A percentile compares a stretch with the other conserved stretches of the same genome.
These are phyloP conservation scores for Dryas octopetala DNA, from an alignment of 306 rosid species.

Conservation along the genomic window DNA sequence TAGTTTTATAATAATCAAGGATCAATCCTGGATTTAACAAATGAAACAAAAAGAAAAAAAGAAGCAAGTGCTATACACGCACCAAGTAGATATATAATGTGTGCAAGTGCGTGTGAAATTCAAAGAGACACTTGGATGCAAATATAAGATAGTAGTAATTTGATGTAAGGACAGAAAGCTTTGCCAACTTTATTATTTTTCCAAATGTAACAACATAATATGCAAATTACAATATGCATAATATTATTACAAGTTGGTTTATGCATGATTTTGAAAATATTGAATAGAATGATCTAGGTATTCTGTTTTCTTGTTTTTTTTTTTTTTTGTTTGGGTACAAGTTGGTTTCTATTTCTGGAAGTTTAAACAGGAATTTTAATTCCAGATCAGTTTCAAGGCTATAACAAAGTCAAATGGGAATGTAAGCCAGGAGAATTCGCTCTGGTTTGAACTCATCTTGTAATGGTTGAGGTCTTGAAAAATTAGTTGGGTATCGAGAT, in stretches of 20 bases:
- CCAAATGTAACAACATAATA: neutral
- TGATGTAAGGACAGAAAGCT: neutral
- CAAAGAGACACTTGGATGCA: neutral
- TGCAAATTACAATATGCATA: no score
- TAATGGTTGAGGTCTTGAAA: neutral
- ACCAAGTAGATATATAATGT: neutral
- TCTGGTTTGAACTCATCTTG: neutral
- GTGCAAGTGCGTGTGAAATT: neutral
- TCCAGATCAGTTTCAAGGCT: neutral
- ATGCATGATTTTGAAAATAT: no score
- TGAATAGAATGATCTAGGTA: no score
- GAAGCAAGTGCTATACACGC: neutral
- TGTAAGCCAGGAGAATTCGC: neutral
- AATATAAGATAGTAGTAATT: neutral
- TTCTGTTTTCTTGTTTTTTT: no score
- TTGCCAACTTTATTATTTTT: neutral
- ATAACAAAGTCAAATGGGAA: neutral
- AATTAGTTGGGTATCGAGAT: neutral
- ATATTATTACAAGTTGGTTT: no score
- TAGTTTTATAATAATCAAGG: neutral
- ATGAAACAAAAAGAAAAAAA: neutral
- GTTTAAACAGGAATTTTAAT: no score
- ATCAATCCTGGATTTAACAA: slow-evolving; percentile 1
- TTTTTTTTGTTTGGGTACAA: no score
- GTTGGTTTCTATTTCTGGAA: no score